Evolutionary conservation across 2,329 filamentous ascomycete genomes (phyloP), one percentile per base, ranked within the genome.

Genomic region (Trichophyton mentagrophytes): DNA sequence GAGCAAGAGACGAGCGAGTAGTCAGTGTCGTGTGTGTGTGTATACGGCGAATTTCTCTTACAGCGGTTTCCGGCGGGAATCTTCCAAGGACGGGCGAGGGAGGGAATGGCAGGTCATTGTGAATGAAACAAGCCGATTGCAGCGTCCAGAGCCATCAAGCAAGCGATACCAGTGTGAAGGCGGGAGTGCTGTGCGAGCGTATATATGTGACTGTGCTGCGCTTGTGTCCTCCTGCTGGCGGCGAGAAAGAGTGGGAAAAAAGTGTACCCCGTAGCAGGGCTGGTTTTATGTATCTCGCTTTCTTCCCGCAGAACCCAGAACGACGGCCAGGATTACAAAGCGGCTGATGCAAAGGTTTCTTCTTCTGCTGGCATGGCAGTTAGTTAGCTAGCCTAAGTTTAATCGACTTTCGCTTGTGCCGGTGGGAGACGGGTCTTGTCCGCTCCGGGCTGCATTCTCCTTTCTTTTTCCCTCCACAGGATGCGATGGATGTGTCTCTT

Each of bases 21-120:
- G n/a, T 44, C n/a, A 11, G n/a, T 20, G 46, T 49, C 20, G 22
- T 25, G 46, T 49, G 46, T 42, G 38, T 42, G n/a, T 44, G 40
- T 44, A 44, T 15, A 17, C 15, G 27, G 49, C 13, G 49, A 15
- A 55, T 36, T 33, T 38, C 15, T 22, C 46, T 55, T 27, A 55
- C 49, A 55, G 25, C 49, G 49, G 49, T 36, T 55, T 55, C 49
- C 30, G 49, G 49, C 49, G 49, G 25, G 49, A 36, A 55, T 33
- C 13, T 55, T 55, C 49, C 49, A 36, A 36, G 49, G 49, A 49
- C 22, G 13, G 46, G 6, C 46, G 46, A 49, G 46, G 13, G 46
- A 49, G 22, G 11, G 20, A 49, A 22, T 11, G 46, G 20, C 20
- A 15, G 20, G 20, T 15, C 46, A 49, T 49, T 15, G 20, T 49